Base-by-base conservation (phyloP, 768 basidiomycete species). In the Naganishia vishniacii region DNA sequence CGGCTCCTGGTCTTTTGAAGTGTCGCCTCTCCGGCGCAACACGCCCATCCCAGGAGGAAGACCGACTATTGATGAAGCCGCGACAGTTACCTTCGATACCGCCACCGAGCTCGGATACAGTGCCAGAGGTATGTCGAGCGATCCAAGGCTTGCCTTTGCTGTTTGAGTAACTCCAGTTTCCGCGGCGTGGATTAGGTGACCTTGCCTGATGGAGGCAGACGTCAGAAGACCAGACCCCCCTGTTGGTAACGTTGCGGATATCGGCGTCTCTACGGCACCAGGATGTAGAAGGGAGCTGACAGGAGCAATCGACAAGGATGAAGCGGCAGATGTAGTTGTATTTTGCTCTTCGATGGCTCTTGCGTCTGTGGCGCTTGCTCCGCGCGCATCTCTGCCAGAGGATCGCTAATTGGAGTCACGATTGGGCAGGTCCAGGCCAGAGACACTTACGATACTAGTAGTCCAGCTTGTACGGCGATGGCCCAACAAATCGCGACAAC, bases 371-470 rank as follows among this genome's bases (percentile, higher is more conserved):
- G 18, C 32, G 31, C 13, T 34, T 4, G 49, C 49, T 13, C 49
- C 49, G 5, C 49, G 49, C 20, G 32, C 49, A 41, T 56, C 34
- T 15, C 53, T 56, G 20, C 31, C 6, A 7, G 45, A 46, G 18
- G 6, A 25, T 18, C 18, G 7, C 15, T 18, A 25, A 46, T 46
- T 46, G 9, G 15, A 46, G 7, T 25, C 18, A 46, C 18, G 9
- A 7, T 6, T 18, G 26, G 29, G 13, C 5, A 9, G 34, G 16
- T 15, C 15, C n/a, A 34, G 4, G 12, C 16, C 20, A 20, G 23
- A 25, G 32, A 56, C 3, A 56, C 53, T 40, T 26, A 56, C 53
- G 37, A 34, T 6, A 56, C 11, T 18, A 56, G 53, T 12, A 56
- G 23, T 6, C 18, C 37, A 25, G 40, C 37, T 29, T 56, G 53